phyloP scores from a whole-genome alignment of 2,329 filamentous ascomycete genomes.

The Aspergillus neoniger region DNA sequence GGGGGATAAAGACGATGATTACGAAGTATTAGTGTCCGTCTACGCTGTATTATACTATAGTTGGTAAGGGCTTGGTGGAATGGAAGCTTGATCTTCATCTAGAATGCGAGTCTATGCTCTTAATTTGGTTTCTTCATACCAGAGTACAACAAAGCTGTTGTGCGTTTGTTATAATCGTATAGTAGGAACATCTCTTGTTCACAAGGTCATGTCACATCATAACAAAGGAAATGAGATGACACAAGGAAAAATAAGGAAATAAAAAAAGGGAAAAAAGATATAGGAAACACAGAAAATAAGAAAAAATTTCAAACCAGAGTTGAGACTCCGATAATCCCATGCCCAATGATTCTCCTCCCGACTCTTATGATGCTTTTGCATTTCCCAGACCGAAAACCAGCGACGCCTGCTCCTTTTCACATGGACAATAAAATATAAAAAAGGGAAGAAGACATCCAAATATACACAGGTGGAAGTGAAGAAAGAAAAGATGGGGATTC shows the following conservation, averaged over 20 bases:
- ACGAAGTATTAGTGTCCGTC: too few relatives aligned
- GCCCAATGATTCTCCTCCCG: neutral
- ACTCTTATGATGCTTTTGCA: constrained; percentile 1
- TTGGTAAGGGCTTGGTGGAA: too few relatives aligned
- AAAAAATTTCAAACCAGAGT: constrained; percentile 1
- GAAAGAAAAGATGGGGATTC: constrained; percentile 5
- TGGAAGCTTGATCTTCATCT: too few relatives aligned
- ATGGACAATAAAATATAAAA: constrained; percentile 2
- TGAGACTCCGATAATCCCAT: neutral
- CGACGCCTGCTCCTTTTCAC: constrained; percentile 12
- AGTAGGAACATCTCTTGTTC: constrained; percentile 4
- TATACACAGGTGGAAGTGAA: constrained; percentile 9
- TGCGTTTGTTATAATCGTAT: neutral
- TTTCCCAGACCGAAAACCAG: constrained; percentile 5
- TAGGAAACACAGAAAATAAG: constrained; percentile 5
- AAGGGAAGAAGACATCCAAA: constrained; percentile 2
- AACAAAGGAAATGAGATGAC: constrained; percentile 20
- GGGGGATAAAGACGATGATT: too few relatives aligned
- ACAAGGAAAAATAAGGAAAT: constrained; percentile 14
- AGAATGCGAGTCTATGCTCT: neutral
- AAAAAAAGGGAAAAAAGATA: neutral
- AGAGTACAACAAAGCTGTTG: neutral
- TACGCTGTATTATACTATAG: too few relatives aligned
- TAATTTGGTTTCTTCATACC: neutral
- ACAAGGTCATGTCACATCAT: constrained; percentile 18